These are phyloP conservation scores for Nothophoma quercina DNA, from an alignment of 2,329 filamentous ascomycete species.

Conservation along the genomic window DNA sequence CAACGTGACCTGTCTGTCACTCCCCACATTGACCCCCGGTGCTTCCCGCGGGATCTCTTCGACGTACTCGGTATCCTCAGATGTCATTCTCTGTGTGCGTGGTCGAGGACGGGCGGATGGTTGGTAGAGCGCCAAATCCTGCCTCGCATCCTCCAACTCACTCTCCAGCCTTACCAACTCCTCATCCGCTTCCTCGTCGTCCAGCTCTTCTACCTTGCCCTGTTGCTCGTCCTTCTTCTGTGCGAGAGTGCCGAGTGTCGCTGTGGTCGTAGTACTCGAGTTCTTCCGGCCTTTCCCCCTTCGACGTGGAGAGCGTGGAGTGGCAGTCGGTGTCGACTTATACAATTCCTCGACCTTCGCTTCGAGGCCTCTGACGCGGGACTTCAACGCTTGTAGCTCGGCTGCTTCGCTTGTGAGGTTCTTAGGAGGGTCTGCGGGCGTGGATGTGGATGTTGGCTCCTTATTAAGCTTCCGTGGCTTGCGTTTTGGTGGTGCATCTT, in stretches of 20 bases:
- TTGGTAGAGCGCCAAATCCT: conserved; percentile 38
- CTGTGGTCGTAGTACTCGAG: conserved; percentile 30
- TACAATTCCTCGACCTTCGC: conserved; percentile 49
- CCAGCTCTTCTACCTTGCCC: conserved; percentile 23
- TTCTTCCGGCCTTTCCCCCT: conserved; percentile 42
- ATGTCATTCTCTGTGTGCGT: conserved; percentile 1
- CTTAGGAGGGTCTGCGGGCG: neutral
- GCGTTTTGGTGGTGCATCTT: conserved; percentile 23
- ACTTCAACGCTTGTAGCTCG: conserved; percentile 48
- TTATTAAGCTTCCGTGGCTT: conserved; percentile 47
- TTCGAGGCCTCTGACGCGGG: conserved; percentile 45
- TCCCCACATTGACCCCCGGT: neutral
- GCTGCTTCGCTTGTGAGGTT: conserved; percentile 14
- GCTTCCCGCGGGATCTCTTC: conserved; percentile 40
- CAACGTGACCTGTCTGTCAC: conserved; percentile 44
- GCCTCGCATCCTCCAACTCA: conserved; percentile 43
- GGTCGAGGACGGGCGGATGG: conserved; percentile 10
- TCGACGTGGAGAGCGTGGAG: conserved; percentile 40
- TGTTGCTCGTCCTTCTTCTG: neutral
- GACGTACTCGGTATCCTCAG: conserved; percentile 26
- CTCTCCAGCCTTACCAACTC: conserved; percentile 42
- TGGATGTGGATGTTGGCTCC: conserved; percentile 28
- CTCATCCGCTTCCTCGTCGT: conserved; percentile 42
- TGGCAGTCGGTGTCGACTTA: conserved; percentile 18
- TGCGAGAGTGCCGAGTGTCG: conserved; percentile 23